These are phyloP conservation scores for Chlamydomonas reinhardtii DNA, from an alignment of 163 green algal genomes.

Conservation along the genomic window DNA sequence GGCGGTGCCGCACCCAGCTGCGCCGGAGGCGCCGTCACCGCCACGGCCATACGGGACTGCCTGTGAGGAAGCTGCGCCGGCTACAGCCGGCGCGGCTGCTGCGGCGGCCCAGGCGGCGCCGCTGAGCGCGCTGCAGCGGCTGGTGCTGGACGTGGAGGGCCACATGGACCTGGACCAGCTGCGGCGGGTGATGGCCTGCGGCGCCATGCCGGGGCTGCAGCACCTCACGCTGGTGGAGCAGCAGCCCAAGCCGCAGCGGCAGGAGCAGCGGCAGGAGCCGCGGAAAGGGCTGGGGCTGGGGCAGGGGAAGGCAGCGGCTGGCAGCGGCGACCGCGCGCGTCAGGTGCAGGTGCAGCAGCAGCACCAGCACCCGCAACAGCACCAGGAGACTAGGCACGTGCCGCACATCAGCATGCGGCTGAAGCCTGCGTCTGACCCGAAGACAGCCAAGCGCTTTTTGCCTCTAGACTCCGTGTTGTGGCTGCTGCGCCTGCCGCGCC, in stretches of 20 bases:
- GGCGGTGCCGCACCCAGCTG: not conserved
- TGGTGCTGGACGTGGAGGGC: conserved; percentile 16
- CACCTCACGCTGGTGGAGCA: conserved; percentile 29
- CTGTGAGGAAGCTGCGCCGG: too few relatives aligned
- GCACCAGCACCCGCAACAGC: not conserved
- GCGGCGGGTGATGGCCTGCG: not conserved
- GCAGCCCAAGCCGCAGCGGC: not conserved
- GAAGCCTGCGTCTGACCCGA: not conserved
- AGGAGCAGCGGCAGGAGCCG: not conserved
- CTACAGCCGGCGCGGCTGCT: too few relatives aligned
- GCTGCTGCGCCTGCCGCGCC: not conserved
- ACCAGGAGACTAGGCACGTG: not conserved
- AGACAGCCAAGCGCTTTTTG: not conserved
- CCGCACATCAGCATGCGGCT: not conserved
- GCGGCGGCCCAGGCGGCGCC: too few relatives aligned
- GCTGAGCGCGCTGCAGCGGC: not conserved
- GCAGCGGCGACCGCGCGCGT: not conserved
- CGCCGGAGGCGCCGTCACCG: too few relatives aligned
- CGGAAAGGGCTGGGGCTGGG: not conserved
- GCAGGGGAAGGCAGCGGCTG: not conserved
- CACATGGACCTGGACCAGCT: not conserved
- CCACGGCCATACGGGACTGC: too few relatives aligned
- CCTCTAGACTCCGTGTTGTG: conserved; percentile 17
- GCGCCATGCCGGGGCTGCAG: not conserved
- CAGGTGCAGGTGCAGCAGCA: not conserved